Base-by-base conservation (phyloP, 2,329 filamentous ascomycete genomes). In the Bertia moriformis region DNA sequence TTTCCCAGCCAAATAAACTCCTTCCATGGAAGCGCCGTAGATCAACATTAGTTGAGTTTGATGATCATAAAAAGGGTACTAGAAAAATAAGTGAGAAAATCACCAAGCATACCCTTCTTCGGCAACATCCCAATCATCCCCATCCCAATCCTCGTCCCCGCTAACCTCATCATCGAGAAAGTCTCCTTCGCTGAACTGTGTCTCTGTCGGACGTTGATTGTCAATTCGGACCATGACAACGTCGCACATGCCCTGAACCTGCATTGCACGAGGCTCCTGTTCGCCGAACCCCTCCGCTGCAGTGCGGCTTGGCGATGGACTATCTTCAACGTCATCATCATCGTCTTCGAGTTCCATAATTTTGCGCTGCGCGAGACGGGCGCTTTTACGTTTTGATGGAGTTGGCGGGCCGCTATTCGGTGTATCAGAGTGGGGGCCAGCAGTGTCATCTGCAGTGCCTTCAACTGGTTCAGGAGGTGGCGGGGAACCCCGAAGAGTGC, bases 131-230 rank as follows among this genome's bases (percentile, higher is more conserved):
- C 60, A 55, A 20, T 66, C 63, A 30, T 63, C 59, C 5, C 67
- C 71, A 41, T 66, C 62, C 73, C 73, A 79, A 43, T 78, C 73
- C 42, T 74, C 73, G 48, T 79, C 73, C 3, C 67, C 72, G 49
- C 70, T 75, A 1, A 58, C 54, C 48, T 78, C 73, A 17, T 64
- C 65, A 45, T 78, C 73, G 2, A 76, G 59, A 44, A 79, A 78
- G 46, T 79, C 70, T 19, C 59, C 61, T 45, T 77, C 73, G 18
- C 64, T 67, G 47, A 65, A 73, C 35, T 74, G 67, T 33, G 65
- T 62, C 42, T 78, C 72, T 3, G 65, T 62, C 1, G 74, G 74
- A 4, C 74, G 66, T 45, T 71, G 65, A 46, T 78, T 78, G 48
- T 78, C 73, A 39, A 79, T 73, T 18, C 66, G 62, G 38, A 79